Base-by-base conservation (phyloP, 805 yeast species). In the Pichia phayaonensis region DNA sequence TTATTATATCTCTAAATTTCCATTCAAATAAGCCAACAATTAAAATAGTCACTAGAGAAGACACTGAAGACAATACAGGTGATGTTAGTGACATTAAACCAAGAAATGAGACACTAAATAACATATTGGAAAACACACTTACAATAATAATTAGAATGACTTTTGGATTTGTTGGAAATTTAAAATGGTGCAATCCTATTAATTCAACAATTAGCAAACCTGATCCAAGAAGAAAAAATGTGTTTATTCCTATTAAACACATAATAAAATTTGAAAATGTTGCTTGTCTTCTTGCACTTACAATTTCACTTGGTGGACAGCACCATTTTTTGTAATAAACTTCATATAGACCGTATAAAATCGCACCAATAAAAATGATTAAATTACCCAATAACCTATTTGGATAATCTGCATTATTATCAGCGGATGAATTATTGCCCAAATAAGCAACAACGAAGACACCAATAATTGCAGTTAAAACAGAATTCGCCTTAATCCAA, bases 51-150 rank as follows among this genome's bases (percentile, higher is more conserved):
- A 88, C 73, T 51, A 88, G 69, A 4, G 72, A 67, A 2, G 72
- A 65, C 23, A 79, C 83, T 0, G 86, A 79, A 1, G 94, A 84
- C 42, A 89, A 70, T 2, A 89, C 95, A 0, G 96, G 96, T 4
- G 86, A 82, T 0, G 96, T 88, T 50, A 88, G 73, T 0, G 95
- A 83, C 86, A 88, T 86, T 55, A 88, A 69, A 2, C 89, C 76
- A 52, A 88, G 72, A 57, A 89, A 88, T 31, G 85, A 72, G 8
- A 84, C 83, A 38, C 88, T 82, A 63, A 86, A 88, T 1, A 77
- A 57, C 55, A 86, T 68, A 62, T 89, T 89, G 18, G 85, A 75
- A 1, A 78, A 52, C 1, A 84, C 70, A 1, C 92, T 84, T 2
- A 78, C 64, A 1, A 64, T 12, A 8, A 86, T 73, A 50, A 71